Percentiles rank a stretch among this genome's conserved stretches.
These are phyloP conservation scores for Fistulifera pelliculosa DNA, from an alignment of 108 stramenopile species.

Conservation along the genomic window DNA sequence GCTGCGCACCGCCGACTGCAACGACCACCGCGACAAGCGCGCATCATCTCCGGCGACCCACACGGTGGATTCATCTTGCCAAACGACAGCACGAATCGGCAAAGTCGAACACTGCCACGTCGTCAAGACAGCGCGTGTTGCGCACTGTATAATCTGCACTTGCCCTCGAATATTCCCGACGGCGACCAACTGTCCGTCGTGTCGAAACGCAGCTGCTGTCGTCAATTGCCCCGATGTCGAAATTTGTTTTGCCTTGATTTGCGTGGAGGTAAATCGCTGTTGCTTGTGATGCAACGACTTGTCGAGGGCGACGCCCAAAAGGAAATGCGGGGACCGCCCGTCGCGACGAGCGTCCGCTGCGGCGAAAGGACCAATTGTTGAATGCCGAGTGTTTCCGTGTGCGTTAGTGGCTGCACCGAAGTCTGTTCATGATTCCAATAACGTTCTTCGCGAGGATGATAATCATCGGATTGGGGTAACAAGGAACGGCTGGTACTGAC, in stretches of 20 bases:
- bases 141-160: conserved; percentile 60
- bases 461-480: too few relatives aligned
- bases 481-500: too few relatives aligned
- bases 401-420: too few relatives aligned
- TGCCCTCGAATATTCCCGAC: conserved; percentile 62
- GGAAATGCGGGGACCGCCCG: too few relatives aligned
- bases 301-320: too few relatives aligned
- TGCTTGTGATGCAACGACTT: too few relatives aligned
- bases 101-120: conserved; percentile 41
- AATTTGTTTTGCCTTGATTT: conserved; percentile 16
- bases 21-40: conserved; percentile 7
- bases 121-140: conserved; percentile 52
- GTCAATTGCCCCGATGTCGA: conserved; percentile 64
- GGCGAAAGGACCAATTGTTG: conserved; percentile 76
- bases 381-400: neutral
- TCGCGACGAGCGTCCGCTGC: conserved; percentile 79
- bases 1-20: too few relatives aligned
- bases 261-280: too few relatives aligned
- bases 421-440: too few relatives aligned
- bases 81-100: conserved; percentile 53
- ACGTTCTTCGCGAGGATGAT: too few relatives aligned
- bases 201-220: conserved; percentile 41
- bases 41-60: conserved; percentile 20
- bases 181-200: conserved; percentile 66
- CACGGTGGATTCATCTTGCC: conserved; percentile 48